A percentile compares a stretch with the other conserved stretches of the same genome.
These are phyloP conservation scores for Astragalus glycyphyllos DNA, from an alignment of 306 rosid species.

Conservation along the genomic window DNA sequence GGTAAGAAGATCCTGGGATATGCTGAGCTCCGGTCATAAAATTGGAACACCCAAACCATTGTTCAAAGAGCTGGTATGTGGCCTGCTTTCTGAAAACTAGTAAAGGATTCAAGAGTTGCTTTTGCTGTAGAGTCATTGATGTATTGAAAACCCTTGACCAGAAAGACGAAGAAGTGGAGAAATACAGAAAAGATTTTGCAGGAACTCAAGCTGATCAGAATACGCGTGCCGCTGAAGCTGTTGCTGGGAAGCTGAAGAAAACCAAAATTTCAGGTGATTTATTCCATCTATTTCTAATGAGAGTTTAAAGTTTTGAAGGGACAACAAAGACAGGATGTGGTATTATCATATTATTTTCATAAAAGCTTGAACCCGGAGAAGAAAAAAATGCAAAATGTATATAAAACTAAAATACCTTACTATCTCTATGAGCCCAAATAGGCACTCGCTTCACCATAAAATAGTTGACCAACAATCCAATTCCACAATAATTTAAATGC, in stretches of 20 bases:
- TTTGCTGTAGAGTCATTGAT: constrained; percentile 34
- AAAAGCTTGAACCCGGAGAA: constrained; percentile 20
- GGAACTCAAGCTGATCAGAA: constrained; percentile 98
- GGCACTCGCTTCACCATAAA: not conserved
- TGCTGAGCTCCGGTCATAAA: constrained; percentile 78
- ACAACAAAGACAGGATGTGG: not conserved
- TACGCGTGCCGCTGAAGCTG: constrained; percentile 74
- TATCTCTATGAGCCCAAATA: not conserved
- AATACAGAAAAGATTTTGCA: constrained; percentile 70
- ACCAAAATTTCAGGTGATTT: constrained; percentile 73
- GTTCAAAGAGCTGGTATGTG: constrained; percentile 87
- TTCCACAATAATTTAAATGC: constrained; percentile 11
- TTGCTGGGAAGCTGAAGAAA: constrained; percentile 75
- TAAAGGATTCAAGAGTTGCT: not conserved
- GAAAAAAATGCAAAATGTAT: constrained; percentile 22
- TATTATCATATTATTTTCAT: constrained; percentile 26
- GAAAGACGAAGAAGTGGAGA: constrained; percentile 89
- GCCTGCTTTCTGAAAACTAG: constrained; percentile 17
- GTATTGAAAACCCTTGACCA: constrained; percentile 46
- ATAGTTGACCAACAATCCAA: not conserved
- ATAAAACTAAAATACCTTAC: constrained; percentile 7
- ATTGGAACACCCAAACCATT: constrained; percentile 87
- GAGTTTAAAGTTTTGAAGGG: constrained; percentile 14
- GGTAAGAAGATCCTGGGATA: constrained; percentile 80
- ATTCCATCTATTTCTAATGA: constrained; percentile 16